These are phyloP conservation scores for Neurospora sp. DNA, from an alignment of 495 filamentous ascomycete species.

Conservation along the genomic window DNA sequence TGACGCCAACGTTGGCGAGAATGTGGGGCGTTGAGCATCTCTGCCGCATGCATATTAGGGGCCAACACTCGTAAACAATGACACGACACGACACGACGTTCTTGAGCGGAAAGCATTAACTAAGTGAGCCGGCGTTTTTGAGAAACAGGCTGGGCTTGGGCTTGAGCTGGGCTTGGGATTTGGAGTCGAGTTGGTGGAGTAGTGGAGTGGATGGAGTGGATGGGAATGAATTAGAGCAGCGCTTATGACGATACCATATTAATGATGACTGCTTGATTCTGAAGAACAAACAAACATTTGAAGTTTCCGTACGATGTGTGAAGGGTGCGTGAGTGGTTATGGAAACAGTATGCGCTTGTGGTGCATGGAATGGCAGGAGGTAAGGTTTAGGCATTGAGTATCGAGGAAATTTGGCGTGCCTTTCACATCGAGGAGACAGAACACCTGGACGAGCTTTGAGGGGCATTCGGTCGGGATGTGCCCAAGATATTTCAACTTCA, in stretches of 20 bases:
- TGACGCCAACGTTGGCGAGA: conserved; percentile 22
- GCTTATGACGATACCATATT: background rate
- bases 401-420: background rate
- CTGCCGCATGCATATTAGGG: background rate
- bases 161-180: background rate
- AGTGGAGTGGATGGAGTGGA: background rate
- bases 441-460: background rate
- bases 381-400: background rate
- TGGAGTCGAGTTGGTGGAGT: background rate
- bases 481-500: background rate
- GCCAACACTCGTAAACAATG: background rate
- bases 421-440: background rate
- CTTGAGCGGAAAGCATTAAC: background rate
- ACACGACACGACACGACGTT: background rate
- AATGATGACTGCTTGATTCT: background rate
- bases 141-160: background rate
- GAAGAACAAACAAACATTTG: background rate
- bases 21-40: background rate
- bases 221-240: background rate
- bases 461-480: background rate
- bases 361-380: background rate
- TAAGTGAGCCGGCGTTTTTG: background rate
- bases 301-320: background rate
- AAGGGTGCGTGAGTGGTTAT: background rate
- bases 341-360: background rate